Base-by-base conservation (phyloP, 257 asterid genomes). In the Petunia axillaris region DNA sequence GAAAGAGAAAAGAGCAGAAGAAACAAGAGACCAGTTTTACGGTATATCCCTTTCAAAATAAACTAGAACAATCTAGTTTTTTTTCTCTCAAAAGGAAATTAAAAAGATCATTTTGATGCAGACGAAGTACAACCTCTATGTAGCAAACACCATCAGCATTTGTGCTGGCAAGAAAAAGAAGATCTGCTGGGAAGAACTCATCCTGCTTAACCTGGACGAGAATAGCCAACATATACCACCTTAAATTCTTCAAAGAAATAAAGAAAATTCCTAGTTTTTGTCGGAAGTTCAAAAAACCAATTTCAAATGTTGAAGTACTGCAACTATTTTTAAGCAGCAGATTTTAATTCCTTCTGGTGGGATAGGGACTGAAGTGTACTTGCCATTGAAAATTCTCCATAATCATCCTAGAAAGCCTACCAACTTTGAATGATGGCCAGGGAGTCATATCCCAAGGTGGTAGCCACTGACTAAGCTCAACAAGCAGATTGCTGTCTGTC, bases 111-210 rank as follows among this genome's bases (percentile, higher is more conserved):
- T 70, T 77, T 57, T 71, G 76, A 77, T 80, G 81, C 84, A 79
- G 80, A 58, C 79, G 88, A 84, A 87, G 81, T 79, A 52, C 82
- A 79, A 96, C 99, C 98, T 96, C 99, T 82, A 87, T 87, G 81
- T 96, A 96, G 87, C 98, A 96, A 86, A 94, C 93, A 65, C 98
- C 99, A 81, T 96, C 99, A 68, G 98, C 87, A 64, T 96, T 96
- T 57, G 98, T 93, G 91, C 97, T 89, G 81, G 97, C 98, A 86
- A 96, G 97, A 86, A 94, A 93, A 82, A 96, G 86, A 59, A 94
- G 68, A 86, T 96, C 99, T 63, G 98, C 99, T 52, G 99, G 99
- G 87, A 96, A 96, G 86, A 90, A 96, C 37, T 89, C 95, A 83
- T 96, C 99, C 87, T 96, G 99, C 76, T 90, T 91, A 80, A 96